These are phyloP conservation scores for Wallacemonas collosoma DNA, from an alignment of 208 protist species.

Conservation along the genomic window DNA sequence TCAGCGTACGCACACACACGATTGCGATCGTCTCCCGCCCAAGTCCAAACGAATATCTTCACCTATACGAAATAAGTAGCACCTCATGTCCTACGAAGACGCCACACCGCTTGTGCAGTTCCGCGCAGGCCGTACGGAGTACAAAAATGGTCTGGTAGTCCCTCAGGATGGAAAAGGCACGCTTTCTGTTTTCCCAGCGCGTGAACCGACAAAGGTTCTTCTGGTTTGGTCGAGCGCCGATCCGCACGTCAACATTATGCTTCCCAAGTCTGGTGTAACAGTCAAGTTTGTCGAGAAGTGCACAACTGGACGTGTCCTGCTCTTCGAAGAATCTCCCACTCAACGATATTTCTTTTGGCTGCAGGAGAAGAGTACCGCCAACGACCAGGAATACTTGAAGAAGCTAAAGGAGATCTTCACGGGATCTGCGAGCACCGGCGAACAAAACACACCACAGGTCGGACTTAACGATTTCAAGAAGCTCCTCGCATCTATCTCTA, in stretches of 20 bases:
- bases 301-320: conserved; percentile 69
- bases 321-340: conserved; percentile 43
- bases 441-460: conserved; percentile 21
- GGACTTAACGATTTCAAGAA: conserved; percentile 59
- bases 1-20: conserved; percentile 15
- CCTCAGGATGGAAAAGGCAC: conserved; percentile 52
- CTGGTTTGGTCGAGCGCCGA: conserved; percentile 16
- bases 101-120: conserved; percentile 49
- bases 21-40: no score
- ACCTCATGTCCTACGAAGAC: not conserved
- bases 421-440: conserved; percentile 6
- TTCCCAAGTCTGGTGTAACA: conserved; percentile 25
- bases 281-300: conserved; percentile 64
- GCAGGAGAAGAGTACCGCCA: conserved; percentile 78
- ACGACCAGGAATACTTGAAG: conserved; percentile 55
- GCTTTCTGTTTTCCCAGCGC: conserved; percentile 27
- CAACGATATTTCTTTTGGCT: conserved; percentile 80
- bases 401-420: conserved; percentile 47
- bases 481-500: conserved; percentile 54
- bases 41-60: no score
- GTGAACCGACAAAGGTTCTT: not conserved
- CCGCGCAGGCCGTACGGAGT: conserved; percentile 70
- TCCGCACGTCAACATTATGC: conserved; percentile 25
- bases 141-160: conserved; percentile 59
- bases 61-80: not conserved